Evolutionary conservation across 768 basidiomycete genomes (phyloP), one percentile per base, ranked within the genome.

Genomic region (Steccherinum ochraceum): DNA sequence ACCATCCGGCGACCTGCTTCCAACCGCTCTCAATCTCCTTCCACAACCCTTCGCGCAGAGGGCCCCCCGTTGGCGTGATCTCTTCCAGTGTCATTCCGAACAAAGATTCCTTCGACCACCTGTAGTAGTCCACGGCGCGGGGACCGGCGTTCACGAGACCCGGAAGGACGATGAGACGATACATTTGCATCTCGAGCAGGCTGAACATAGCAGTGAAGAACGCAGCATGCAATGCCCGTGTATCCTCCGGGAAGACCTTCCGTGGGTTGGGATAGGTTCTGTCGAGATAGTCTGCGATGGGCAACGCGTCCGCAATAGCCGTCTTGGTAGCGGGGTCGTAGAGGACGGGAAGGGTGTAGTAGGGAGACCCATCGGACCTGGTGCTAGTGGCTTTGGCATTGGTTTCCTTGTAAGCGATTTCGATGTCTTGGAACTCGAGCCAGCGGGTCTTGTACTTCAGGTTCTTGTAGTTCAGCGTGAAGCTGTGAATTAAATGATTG

Each of bases 231-330:
- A 80, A 61, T 0, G 70, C 70, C 23, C 63, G 60, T 0, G 67
- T 70, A n/a, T 68, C 73, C 1, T 44, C 23, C 0, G 72, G 73
- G 52, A 78, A 58, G n/a, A 80, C 58, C 3, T 49, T 55, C 2
- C 70, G 72, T 0, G 69, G 66, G 42, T 67, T 59, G 0, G 80
- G 76, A 55, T 80, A 82, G 0, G 69, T 68, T 4, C 66, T 63
- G 49, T 81, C 80, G 46, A 82, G 68, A 61, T 82, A 80, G 13
- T 66, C 56, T 3, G 73, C 78, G 52, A 83, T 81, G 16, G 53
- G 58, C 45, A 66, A 56, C 0, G 79, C 79, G 21, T 81, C 76
- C 5, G 71, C 52, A 20, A 81, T 26, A 2, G 62, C 52, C 0
- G 57, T 52, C 5, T 66, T 67, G 4, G 74, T 78, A 39, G 65